phyloP scores from a whole-genome alignment of 2,329 filamentous ascomycete genomes.

The Elsinoe fawcettii region DNA sequence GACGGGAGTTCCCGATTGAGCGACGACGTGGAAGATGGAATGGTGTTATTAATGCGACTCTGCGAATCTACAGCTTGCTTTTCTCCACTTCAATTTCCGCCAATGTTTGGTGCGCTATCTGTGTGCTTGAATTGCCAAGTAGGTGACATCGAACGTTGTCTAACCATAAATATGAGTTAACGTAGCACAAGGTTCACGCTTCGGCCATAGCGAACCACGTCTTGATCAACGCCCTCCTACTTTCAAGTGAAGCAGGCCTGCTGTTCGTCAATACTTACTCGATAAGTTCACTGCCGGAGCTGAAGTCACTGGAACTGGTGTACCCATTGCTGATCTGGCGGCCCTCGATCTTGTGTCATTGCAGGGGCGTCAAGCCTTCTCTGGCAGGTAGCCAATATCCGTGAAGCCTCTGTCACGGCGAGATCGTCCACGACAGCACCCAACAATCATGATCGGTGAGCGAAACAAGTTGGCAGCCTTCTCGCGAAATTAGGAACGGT shows the following conservation, averaged over 20 bases:
- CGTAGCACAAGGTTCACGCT: not conserved
- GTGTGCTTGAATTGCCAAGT: too few relatives aligned
- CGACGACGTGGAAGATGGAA: too few relatives aligned
- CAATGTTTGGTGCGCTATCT: too few relatives aligned
- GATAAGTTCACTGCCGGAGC: not conserved
- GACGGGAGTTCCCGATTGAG: too few relatives aligned
- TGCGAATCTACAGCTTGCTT: too few relatives aligned
- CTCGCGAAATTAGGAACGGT: not conserved
- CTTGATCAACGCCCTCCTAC: not conserved
- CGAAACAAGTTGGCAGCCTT: not conserved
- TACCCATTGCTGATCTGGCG: too few relatives aligned
- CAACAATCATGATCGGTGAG: not conserved
- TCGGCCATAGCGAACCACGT: conserved; percentile 11
- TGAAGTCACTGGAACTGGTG: not conserved
- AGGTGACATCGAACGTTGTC: not conserved
- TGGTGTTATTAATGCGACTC: too few relatives aligned
- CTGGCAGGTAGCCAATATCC: too few relatives aligned
- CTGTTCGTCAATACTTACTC: not conserved
- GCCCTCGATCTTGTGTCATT: too few relatives aligned
- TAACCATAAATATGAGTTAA: not conserved
- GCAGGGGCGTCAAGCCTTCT: not conserved
- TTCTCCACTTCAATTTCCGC: too few relatives aligned
- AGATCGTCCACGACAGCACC: too few relatives aligned
- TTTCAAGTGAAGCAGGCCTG: not conserved
- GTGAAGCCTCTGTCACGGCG: too few relatives aligned